Evolutionary conservation across 306 rosid genomes (phyloP).

Genomic region (Trifolium pratense): DNA sequence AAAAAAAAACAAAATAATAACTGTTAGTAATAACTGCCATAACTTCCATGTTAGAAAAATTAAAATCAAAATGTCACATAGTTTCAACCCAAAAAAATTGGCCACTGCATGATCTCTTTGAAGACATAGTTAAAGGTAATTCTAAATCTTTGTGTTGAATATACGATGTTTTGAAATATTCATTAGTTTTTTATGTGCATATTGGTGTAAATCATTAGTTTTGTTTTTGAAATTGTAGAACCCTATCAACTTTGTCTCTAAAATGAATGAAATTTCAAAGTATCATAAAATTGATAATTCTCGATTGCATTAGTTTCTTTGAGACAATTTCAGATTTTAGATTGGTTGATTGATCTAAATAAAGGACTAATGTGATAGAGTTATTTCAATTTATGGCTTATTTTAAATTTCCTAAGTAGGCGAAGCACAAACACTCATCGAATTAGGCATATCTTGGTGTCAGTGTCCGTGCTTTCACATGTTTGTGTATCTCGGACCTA

Average conservation of each 20-base stretch:
- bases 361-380: neutral
- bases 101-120: slow-evolving; percentile 23
- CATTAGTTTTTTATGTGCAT: neutral
- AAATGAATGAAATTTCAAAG: neutral
- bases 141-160: neutral
- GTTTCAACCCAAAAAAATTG: neutral
- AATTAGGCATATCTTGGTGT: too few species aligned
- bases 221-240: neutral
- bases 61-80: neutral
- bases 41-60: slow-evolving; percentile 26
- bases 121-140: slow-evolving; percentile 38
- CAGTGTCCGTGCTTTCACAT: too few species aligned
- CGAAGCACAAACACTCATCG: too few species aligned
- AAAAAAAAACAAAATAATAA: neutral
- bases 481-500: too few species aligned
- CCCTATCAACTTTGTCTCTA: neutral
- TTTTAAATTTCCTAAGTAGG: neutral
- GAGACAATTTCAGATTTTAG: neutral
- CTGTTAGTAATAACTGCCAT: slow-evolving; percentile 29
- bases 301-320: neutral
- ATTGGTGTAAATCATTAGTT: neutral
- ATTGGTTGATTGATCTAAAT: neutral
- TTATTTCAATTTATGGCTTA: neutral
- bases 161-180: neutral
- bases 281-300: neutral